phyloP scores from a whole-genome alignment of 176 grass and related monocot species.

The Calamus simplicifolius region DNA sequence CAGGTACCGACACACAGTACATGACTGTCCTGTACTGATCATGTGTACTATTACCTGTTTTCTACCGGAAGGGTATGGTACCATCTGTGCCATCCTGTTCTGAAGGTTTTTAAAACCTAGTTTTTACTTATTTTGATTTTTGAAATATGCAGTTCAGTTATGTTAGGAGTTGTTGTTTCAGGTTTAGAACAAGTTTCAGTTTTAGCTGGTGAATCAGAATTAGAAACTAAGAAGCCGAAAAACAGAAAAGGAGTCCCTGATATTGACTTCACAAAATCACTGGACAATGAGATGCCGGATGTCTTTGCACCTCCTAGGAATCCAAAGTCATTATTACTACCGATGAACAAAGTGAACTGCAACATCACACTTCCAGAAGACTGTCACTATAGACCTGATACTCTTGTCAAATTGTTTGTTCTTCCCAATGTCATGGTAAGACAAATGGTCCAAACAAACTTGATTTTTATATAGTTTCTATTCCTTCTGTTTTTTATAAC shows the following conservation, averaged over 20 bases:
- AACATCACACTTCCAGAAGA: conserved; percentile 88
- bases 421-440: conserved; percentile 79
- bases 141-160: conserved; percentile 2
- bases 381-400: conserved; percentile 82
- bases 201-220: conserved; percentile 37
- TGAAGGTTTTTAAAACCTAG: no score
- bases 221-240: conserved; percentile 40
- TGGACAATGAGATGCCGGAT: conserved; percentile 52
- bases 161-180: conserved; percentile 14
- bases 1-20: no score
- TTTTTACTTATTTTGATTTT: not conserved
- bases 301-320: conserved; percentile 73
- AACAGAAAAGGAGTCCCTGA: conserved; percentile 51
- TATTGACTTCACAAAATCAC: conserved; percentile 69
- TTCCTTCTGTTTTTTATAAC: conserved; percentile 8
- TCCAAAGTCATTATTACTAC: conserved; percentile 49
- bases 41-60: no score
- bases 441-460: not conserved
- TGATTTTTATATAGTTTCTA: no score
- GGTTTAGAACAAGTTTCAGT: conserved; percentile 38
- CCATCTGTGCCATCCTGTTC: no score
- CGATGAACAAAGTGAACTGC: conserved; percentile 40
- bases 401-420: conserved; percentile 89
- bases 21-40: no score
- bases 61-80: no score